Percentiles rank a stretch among this genome's conserved stretches.
Conservation (phyloP, 2,329 filamentous ascomycete genomes). For the Didymella pinodella region DNA sequence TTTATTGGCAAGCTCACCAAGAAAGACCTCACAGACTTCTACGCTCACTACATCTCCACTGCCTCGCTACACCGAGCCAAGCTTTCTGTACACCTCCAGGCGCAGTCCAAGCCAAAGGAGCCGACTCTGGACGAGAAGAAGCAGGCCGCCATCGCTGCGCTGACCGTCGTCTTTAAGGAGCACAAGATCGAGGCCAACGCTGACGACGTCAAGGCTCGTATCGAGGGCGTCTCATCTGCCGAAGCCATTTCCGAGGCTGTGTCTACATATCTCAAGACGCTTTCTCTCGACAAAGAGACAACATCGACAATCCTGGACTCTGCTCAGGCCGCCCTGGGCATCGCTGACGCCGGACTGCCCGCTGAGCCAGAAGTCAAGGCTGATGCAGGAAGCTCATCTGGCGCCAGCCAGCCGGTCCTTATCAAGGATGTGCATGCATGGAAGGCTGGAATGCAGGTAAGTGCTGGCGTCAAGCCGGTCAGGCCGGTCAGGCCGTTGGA, state of each 20-base stretch:
- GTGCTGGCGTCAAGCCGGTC: slow-evolving; percentile 74
- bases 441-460: slow-evolving; percentile 78
- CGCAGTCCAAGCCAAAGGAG: slow-evolving; percentile 65
- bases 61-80: slow-evolving; percentile 79
- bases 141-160: slow-evolving; percentile 45
- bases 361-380: slow-evolving; percentile 54
- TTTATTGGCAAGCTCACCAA: slow-evolving; percentile 79
- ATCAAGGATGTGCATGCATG: slow-evolving; percentile 83
- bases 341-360: slow-evolving; percentile 40
- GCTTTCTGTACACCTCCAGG: slow-evolving; percentile 81
- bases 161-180: slow-evolving; percentile 55
- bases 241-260: slow-evolving; percentile 60
- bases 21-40: slow-evolving; percentile 81
- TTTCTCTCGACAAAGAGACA: slow-evolving; percentile 59
- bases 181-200: slow-evolving; percentile 57
- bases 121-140: slow-evolving; percentile 55
- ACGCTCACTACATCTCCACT: slow-evolving; percentile 76
- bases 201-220: slow-evolving; percentile 52
- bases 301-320: slow-evolving; percentile 59
- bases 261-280: slow-evolving; percentile 55
- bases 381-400: slow-evolving; percentile 35
- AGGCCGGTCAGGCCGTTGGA: slow-evolving; percentile 77
- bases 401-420: slow-evolving; percentile 57
- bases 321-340: slow-evolving; percentile 57
- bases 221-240: slow-evolving; percentile 58